Evolutionary conservation across 202 grass and related monocot species (phyloP).

Genomic region (Digitaria exilis): DNA sequence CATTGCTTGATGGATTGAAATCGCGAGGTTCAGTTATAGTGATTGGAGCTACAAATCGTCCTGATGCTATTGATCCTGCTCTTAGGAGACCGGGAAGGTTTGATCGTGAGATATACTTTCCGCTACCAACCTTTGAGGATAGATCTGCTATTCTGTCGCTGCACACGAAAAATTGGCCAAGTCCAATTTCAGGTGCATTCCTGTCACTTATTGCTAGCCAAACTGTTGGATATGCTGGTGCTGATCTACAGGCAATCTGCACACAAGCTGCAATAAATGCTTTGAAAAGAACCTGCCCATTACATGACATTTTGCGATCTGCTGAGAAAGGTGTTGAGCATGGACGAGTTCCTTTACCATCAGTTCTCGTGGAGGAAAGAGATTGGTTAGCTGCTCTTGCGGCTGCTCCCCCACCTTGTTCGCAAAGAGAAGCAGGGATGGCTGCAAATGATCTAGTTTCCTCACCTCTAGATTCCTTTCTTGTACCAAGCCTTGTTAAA

Average conservation of each 20-base stretch:
- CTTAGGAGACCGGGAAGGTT: constrained; percentile 95
- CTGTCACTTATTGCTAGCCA: constrained; percentile 82
- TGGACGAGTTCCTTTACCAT: constrained; percentile 69
- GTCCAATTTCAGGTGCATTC: constrained; percentile 68
- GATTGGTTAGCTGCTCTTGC: constrained; percentile 89
- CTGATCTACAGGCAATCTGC: constrained; percentile 93
- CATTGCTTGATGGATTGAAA: constrained; percentile 97
- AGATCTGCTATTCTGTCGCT: constrained; percentile 92
- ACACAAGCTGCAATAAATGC: constrained; percentile 97
- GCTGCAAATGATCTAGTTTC: constrained; percentile 77
- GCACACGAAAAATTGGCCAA: constrained; percentile 92
- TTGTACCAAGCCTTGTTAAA: constrained; percentile 78
- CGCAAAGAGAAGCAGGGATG: constrained; percentile 84
- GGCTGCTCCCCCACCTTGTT: constrained; percentile 92
- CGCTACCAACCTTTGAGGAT: constrained; percentile 78
- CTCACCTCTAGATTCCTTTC: constrained; percentile 72
- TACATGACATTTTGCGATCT: constrained; percentile 71
- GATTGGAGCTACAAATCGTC: constrained; percentile 93
- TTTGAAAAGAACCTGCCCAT: constrained; percentile 80
- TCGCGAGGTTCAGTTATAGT: constrained; percentile 95
- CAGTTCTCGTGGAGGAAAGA: constrained; percentile 77
- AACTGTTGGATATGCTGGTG: constrained; percentile 95
- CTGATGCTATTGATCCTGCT: constrained; percentile 94
- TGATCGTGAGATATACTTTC: constrained; percentile 98
- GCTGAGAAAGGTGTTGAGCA: constrained; percentile 68